Evolutionary conservation across 192 early-diverging fungal genomes (phyloP).

Genomic region (Irineochytrium annulatum): DNA sequence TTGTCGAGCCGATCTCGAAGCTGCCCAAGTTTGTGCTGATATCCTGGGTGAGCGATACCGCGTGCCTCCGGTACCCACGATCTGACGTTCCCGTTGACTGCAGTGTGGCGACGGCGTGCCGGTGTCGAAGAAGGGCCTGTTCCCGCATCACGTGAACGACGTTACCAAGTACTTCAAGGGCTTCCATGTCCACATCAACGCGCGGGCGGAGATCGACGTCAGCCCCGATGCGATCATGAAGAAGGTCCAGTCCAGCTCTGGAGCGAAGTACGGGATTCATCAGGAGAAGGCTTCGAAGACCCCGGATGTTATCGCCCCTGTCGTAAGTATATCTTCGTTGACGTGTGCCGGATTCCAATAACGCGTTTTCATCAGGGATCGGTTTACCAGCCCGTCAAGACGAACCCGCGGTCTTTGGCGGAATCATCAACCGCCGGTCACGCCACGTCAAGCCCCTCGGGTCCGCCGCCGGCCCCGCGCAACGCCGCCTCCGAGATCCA

Average conservation of each 20-base stretch:
- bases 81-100: background rate
- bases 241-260: slow-evolving; percentile 75
- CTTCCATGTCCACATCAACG: slow-evolving; percentile 84
- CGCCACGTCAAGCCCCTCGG: slow-evolving; percentile 9
- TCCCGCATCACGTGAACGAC: slow-evolving; percentile 77
- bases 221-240: slow-evolving; percentile 81
- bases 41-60: slow-evolving; percentile 65
- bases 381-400: slow-evolving; percentile 28
- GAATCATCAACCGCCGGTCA: slow-evolving; percentile 5
- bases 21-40: slow-evolving; percentile 89
- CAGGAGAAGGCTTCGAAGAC: slow-evolving; percentile 32
- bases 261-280: slow-evolving; percentile 86
- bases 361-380: slow-evolving; percentile 11
- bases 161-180: slow-evolving; percentile 77
- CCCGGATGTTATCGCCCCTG: slow-evolving; percentile 8
- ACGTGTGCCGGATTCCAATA: background rate
- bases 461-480: background rate
- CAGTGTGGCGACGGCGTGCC: slow-evolving; percentile 93
- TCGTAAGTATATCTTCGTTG: slow-evolving; percentile 16
- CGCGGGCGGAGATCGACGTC: slow-evolving; percentile 76
- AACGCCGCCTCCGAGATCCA: slow-evolving; percentile 7
- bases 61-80: background rate
- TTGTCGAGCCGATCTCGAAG: slow-evolving; percentile 80
- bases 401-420: slow-evolving; percentile 26
- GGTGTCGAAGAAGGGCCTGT: slow-evolving; percentile 83